Evolutionary conservation across 2,329 filamentous ascomycete genomes (phyloP).

Genomic region (Verticillium klebahnii): DNA sequence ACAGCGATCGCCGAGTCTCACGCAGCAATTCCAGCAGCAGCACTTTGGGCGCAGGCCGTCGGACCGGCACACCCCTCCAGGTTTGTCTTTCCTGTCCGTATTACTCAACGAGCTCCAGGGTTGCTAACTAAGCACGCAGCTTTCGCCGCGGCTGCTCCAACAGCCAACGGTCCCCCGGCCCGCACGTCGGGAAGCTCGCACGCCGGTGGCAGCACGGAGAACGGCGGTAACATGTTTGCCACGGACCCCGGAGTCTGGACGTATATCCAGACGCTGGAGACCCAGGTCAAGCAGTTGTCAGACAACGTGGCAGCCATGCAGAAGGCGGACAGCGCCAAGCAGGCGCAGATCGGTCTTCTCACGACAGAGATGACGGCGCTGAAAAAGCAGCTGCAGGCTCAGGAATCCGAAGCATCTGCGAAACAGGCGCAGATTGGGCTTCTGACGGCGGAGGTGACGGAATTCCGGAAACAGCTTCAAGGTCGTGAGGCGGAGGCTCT

Average conservation of each 20-base stretch:
- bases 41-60: slow-evolving; percentile 54
- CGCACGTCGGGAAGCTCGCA: background rate
- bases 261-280: slow-evolving; percentile 68
- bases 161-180: background rate
- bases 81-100: slow-evolving; percentile 2
- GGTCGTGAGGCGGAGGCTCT: background rate
- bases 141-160: slow-evolving; percentile 2
- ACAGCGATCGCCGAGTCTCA: slow-evolving; percentile 62
- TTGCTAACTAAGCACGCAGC: slow-evolving; percentile 22
- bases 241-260: slow-evolving; percentile 62
- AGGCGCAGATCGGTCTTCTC: slow-evolving; percentile 29
- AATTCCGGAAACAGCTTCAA: slow-evolving; percentile 4
- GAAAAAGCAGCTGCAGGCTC: slow-evolving; percentile 23
- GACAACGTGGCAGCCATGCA: slow-evolving; percentile 36
- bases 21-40: slow-evolving; percentile 61
- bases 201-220: slow-evolving; percentile 49
- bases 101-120: too few relatives aligned
- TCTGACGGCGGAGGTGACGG: slow-evolving; percentile 2
- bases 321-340: slow-evolving; percentile 29
- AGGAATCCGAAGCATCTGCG: slow-evolving; percentile 6
- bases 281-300: slow-evolving; percentile 42
- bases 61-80: slow-evolving; percentile 47
- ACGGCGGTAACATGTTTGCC: slow-evolving; percentile 64
- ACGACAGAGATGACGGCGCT: slow-evolving; percentile 28
- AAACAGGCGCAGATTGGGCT: slow-evolving; percentile 7